Conservation (phyloP, 1,284 basidiomycete genomes). For the Papiliotrema flavescens region DNA sequence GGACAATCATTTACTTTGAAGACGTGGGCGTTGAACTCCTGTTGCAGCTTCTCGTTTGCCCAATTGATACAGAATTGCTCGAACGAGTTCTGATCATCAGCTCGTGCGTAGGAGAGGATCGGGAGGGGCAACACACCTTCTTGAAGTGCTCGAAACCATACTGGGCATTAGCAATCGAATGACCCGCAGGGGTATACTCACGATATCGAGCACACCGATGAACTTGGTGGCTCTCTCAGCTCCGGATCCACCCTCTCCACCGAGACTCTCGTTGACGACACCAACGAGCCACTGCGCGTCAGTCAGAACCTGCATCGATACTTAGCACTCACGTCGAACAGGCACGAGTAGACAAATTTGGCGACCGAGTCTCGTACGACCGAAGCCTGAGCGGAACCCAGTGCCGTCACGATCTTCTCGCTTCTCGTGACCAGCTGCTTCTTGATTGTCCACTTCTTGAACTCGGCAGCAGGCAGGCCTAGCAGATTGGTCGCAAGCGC, state of each 20-base stretch:
- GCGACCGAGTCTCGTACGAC: conserved; percentile 95
- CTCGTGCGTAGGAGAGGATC: not conserved
- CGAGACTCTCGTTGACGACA: conserved; percentile 92
- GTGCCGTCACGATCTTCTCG: conserved; percentile 88
- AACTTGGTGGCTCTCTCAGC: conserved; percentile 89
- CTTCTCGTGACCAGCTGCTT: conserved; percentile 92
- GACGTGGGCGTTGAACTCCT: conserved; percentile 98
- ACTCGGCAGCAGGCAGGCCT: conserved; percentile 85
- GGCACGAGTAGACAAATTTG: conserved; percentile 97
- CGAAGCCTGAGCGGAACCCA: conserved; percentile 86
- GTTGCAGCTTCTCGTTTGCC: conserved; percentile 96
- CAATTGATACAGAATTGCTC: conserved; percentile 99
- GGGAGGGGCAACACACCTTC: conserved; percentile 56
- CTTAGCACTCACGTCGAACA: conserved; percentile 62
- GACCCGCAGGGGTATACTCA: conserved; percentile 38
- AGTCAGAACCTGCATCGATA: not conserved
- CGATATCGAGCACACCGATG: conserved; percentile 90
- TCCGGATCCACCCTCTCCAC: conserved; percentile 82
- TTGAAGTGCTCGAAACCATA: conserved; percentile 97
- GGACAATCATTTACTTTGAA: conserved; percentile 61
- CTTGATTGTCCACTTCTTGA: conserved; percentile 99
- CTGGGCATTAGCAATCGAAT: conserved; percentile 14
- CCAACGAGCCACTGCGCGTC: conserved; percentile 80
- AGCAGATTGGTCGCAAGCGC: conserved; percentile 80
- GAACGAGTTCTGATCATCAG: conserved; percentile 71